Conservation (phyloP, 345 rosid genomes). For the Kandelia obovata region DNA sequence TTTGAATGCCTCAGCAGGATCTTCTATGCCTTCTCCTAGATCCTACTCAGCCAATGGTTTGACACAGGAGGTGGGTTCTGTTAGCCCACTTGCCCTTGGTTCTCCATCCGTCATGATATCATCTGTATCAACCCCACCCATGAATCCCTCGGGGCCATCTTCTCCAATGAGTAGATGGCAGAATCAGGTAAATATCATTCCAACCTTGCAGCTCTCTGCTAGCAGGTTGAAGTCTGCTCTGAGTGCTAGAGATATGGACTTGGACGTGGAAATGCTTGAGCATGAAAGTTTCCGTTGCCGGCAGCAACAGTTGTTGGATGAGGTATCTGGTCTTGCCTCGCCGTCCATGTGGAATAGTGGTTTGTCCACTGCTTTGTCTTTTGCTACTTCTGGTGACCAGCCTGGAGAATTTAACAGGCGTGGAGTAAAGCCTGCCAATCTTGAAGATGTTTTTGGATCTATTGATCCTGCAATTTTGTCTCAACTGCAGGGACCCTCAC, state of each 20-base stretch:
- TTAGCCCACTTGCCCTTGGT: slow-evolving; percentile 58
- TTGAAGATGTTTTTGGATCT: slow-evolving; percentile 62
- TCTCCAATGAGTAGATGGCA: slow-evolving; percentile 61
- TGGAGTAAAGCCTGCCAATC: slow-evolving; percentile 62
- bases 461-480: slow-evolving; percentile 36
- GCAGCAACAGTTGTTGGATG: slow-evolving; percentile 48
- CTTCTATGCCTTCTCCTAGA: slow-evolving; percentile 77
- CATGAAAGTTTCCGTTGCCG: slow-evolving; percentile 31
- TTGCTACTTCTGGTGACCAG: slow-evolving; percentile 33
- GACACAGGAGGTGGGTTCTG: slow-evolving; percentile 58
- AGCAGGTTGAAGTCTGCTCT: slow-evolving; percentile 69
- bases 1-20: slow-evolving; percentile 81
- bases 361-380: slow-evolving; percentile 38
- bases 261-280: slow-evolving; percentile 43
- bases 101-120: slow-evolving; percentile 46
- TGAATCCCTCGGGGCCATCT: slow-evolving; percentile 59
- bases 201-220: slow-evolving; percentile 70
- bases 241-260: slow-evolving; percentile 66
- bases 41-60: slow-evolving; percentile 50
- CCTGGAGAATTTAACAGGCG: slow-evolving; percentile 47
- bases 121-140: slow-evolving; percentile 57
- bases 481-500: slow-evolving; percentile 42
- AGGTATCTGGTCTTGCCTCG: slow-evolving; percentile 50
- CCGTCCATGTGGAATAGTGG: slow-evolving; percentile 63
- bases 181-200: slow-evolving; percentile 44